Evolutionary conservation across 805 yeast genomes (phyloP), one percentile per base, ranked within the genome.

Genomic region (Jamesozyma piceae): DNA sequence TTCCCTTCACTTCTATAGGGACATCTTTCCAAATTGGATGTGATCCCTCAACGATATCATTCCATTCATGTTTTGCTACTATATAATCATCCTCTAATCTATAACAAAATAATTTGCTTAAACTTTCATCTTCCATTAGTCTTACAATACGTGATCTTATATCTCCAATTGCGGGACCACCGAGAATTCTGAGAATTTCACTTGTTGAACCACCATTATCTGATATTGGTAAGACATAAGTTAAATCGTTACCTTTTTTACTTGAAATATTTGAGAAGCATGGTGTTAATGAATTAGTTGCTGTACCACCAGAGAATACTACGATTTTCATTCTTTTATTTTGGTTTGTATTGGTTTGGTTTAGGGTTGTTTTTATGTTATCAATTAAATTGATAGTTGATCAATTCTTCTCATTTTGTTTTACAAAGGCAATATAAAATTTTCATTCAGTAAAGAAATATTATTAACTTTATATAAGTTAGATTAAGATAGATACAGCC

Each of bases 201-300:
- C 94, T 81, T 0, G 96, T 86, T 2, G 96, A 88, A 0, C 97
- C 97, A 15, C 97, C 97, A 57, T 89, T 89, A 60, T 89, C 97
- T 38, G 85, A 78, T 14, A 89, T 76, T 0, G 97, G 97, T 29
- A 89, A 63, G 4, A 88, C 72, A 51, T 82, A 88, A 6, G 58
- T 52, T 33, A 57, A 32, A 24, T 53, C 52, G 27, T 45, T 35
- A 5, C 43, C 42, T 20, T 46, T 35, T 9, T 33, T 41, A 4
- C 42, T 43, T 2, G 81, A 65, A 3, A 83, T 64, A 9, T 66
- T 55, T 31, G 71, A 67, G 49, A 84, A 79, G 10, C 80, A 63
- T 2, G 76, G 67, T 0, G 85, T 80, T 5, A 89, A 64, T 9
- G 80, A 78, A 59, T 89, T 89, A 2, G 96, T 82, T 18, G 96